Base-by-base conservation (phyloP, 345 rosid genomes). In the Geranium rotundifolium region DNA sequence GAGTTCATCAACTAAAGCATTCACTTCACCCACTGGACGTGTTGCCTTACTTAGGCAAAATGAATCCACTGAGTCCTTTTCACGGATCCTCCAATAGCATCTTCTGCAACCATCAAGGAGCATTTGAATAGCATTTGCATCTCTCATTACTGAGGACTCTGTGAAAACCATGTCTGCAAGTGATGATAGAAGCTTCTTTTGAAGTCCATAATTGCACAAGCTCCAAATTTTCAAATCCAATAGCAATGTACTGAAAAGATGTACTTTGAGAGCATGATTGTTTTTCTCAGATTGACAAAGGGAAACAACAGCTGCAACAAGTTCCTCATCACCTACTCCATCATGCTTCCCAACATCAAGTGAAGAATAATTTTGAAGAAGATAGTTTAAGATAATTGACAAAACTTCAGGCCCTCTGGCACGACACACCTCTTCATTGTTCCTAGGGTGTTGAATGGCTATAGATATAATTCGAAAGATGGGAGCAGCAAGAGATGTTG, bases 71-170 rank as follows among this genome's bases (percentile, higher is more conserved):
- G 96, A 90, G 69, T 88, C 90, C 81, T 83, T 88, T 77, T 95
- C 97, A 57, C 73, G 78, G 68, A 84, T 69, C 69, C 82, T 82
- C 99, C 99, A 95, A 73, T 90, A 95, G 80, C 99, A 95, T 77
- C 85, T 88, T 88, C 99, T 84, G 80, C 99, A 88, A 72, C 96
- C 95, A 82, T 95, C 99, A 68, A 95, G 90, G 79, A 95, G 97
- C 90, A 90, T 75, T 72, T 95, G 99, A 75, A 95, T 86, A 75
- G 99, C 99, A 75, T 88, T 88, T 54, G 97, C 97, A 75, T 90
- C 80, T 71, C 90, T 80, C 99, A 95, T 95, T 63, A 80, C 90
- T 39, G 73, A 69, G 71, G 96, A 85, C 77, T 95, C 97, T 16
- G 95, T 86, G 79, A 95, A 95, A 78, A 95, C 99, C 97, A 88